phyloP scores from a whole-genome alignment of 371 early-diverging fungal genomes.

The Mortierella polycephala region DNA sequence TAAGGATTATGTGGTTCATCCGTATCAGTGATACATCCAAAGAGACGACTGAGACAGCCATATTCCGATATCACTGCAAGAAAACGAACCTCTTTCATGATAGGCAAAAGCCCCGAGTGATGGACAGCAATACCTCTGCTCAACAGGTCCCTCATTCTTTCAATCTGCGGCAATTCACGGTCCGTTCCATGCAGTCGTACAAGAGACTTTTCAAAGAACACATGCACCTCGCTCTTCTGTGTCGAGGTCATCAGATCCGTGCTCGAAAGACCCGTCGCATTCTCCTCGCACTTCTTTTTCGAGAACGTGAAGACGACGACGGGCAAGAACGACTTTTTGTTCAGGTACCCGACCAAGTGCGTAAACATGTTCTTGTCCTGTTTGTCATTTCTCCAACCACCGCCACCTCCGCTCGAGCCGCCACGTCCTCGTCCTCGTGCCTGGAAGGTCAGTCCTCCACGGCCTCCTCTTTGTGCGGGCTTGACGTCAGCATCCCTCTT shows the following conservation, averaged over 20 bases:
- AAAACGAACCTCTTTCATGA: slow-evolving; percentile 90
- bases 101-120: slow-evolving; percentile 97
- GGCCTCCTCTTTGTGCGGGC: slow-evolving; percentile 57
- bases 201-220: slow-evolving; percentile 85
- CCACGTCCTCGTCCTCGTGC: slow-evolving; percentile 59
- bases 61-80: not conserved
- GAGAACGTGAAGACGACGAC: slow-evolving; percentile 98
- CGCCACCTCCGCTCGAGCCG: slow-evolving; percentile 56
- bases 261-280: slow-evolving; percentile 83
- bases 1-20: slow-evolving; percentile 54
- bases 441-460: slow-evolving; percentile 58
- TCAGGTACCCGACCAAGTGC: slow-evolving; percentile 80
- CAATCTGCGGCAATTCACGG: slow-evolving; percentile 92
- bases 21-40: slow-evolving; percentile 13
- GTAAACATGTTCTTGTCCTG: slow-evolving; percentile 85
- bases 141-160: slow-evolving; percentile 85
- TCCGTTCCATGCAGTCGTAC: slow-evolving; percentile 82
- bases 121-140: slow-evolving; percentile 97
- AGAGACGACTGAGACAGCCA: not conserved
- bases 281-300: slow-evolving; percentile 97
- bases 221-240: slow-evolving; percentile 90
- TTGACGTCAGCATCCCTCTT: slow-evolving; percentile 66
- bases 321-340: slow-evolving; percentile 85
- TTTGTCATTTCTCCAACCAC: slow-evolving; percentile 52
- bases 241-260: slow-evolving; percentile 79